Evolutionary conservation across 345 rosid species (phyloP).

Genomic region (Eucalyptus pumila): DNA sequence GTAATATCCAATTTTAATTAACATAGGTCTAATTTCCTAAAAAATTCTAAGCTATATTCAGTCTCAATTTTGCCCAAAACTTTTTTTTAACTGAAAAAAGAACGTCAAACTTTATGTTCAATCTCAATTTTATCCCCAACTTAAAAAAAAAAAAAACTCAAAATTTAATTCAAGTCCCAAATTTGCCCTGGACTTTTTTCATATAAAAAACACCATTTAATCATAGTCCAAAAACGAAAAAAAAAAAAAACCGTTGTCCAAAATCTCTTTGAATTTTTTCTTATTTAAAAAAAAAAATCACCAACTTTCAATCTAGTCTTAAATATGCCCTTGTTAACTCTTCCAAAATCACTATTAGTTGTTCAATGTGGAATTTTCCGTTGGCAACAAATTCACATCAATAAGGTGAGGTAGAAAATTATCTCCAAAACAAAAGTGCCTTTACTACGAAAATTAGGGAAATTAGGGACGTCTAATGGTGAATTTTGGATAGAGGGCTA

Average conservation of each 20-base stretch:
- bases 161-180: background rate
- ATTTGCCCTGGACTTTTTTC: rapidly evolving
- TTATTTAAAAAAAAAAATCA: background rate
- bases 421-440: background rate
- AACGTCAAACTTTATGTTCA: background rate
- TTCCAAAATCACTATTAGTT: background rate
- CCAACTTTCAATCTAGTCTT: background rate
- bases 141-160: background rate
- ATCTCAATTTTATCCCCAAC: rapidly evolving
- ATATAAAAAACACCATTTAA: no score
- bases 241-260: no score
- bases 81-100: background rate
- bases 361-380: background rate
- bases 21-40: background rate
- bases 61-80: background rate
- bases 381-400: background rate
- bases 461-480: background rate
- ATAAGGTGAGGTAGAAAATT: background rate
- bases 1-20: background rate
- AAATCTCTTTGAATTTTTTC: rapidly evolving
- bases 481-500: background rate
- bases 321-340: background rate
- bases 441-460: background rate
- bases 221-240: rapidly evolving
- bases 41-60: background rate